A percentile compares a stretch with the other conserved stretches of the same genome.
phyloP scores from a whole-genome alignment of 2,329 filamentous ascomycete species.

The Colletotrichum nymphaeae region DNA sequence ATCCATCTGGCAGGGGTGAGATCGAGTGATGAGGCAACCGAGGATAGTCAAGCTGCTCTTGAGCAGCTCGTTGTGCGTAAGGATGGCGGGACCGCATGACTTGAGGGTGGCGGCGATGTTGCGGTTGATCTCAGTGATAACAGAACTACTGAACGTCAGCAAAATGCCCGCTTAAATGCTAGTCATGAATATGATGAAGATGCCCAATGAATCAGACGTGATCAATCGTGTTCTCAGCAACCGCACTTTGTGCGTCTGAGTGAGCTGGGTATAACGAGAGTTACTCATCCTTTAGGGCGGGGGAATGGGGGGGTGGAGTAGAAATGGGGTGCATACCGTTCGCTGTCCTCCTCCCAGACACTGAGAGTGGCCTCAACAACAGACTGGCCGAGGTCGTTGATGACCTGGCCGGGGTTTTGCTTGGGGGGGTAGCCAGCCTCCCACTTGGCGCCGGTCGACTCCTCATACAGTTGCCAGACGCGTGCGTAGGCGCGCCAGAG shows the following conservation, averaged over 20 bases:
- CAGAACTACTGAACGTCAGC: constrained; percentile 72
- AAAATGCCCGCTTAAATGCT: constrained; percentile 37
- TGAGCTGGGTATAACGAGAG: constrained; percentile 99
- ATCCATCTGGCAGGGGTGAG: constrained; percentile 93
- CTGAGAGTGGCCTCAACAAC: constrained; percentile 86
- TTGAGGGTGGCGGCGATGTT: constrained; percentile 92
- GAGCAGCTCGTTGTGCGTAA: constrained; percentile 78
- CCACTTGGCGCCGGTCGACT: constrained; percentile 85
- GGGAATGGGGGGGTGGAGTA: constrained; percentile 25
- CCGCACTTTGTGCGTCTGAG: constrained; percentile 89
- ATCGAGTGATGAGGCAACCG: constrained; percentile 84
- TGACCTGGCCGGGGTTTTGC: constrained; percentile 80
- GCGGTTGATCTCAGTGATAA: constrained; percentile 95
- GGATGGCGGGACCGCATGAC: constrained; percentile 87
- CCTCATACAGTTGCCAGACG: constrained; percentile 88
- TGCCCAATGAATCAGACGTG: constrained; percentile 48
- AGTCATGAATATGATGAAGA: constrained; percentile 27
- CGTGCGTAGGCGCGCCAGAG: constrained; percentile 94
- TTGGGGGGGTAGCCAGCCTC: constrained; percentile 86
- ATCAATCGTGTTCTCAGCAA: constrained; percentile 85
- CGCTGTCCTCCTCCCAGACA: constrained; percentile 89
- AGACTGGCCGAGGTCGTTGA: constrained; percentile 87
- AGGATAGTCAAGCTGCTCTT: constrained; percentile 82
- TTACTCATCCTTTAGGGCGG: constrained; percentile 80
- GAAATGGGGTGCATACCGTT: constrained; percentile 76